Percentiles rank a stretch among this genome's conserved stretches.
These are phyloP conservation scores for Saccharum spontaneum DNA, from an alignment of 176 grass and related monocot species.

Conservation along the genomic window DNA sequence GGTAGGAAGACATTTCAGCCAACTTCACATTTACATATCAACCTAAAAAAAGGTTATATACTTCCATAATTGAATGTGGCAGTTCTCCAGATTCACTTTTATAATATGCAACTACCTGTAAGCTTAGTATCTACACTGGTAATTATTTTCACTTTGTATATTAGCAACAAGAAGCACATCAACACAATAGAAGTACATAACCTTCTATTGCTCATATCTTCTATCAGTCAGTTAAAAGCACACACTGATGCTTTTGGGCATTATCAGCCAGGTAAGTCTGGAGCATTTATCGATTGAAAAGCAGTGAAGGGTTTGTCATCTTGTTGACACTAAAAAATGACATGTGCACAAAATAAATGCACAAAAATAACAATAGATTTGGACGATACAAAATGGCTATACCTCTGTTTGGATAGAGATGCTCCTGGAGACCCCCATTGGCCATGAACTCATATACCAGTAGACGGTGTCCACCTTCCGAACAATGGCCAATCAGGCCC, in stretches of 20 bases:
- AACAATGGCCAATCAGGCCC: conserved; percentile 85
- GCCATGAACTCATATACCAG: conserved; percentile 99
- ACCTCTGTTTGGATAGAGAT: conserved; percentile 93
- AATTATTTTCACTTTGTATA: conserved; percentile 16
- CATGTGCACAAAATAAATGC: neutral
- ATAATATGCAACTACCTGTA: neutral
- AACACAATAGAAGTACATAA: neutral
- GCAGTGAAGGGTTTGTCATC: neutral
- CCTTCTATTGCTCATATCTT: neutral
- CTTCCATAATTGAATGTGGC: neutral
- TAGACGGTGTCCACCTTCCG: conserved; percentile 75
- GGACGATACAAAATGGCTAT: conserved; percentile 9
- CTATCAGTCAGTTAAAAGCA: neutral
- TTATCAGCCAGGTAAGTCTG: neutral
- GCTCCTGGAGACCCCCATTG: conserved; percentile 94
- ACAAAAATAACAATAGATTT: conserved; percentile 19
- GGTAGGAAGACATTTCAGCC: neutral
- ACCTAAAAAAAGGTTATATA: neutral
- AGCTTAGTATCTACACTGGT: neutral
- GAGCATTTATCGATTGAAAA: neutral
- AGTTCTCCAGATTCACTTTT: neutral
- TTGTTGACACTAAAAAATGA: neutral
- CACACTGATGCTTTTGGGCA: neutral
- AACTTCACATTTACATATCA: conserved; percentile 17
- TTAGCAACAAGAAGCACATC: conserved; percentile 1